Evolutionary conservation across 2,329 filamentous ascomycete species (phyloP).

Genomic region (Didymella keratinophila): DNA sequence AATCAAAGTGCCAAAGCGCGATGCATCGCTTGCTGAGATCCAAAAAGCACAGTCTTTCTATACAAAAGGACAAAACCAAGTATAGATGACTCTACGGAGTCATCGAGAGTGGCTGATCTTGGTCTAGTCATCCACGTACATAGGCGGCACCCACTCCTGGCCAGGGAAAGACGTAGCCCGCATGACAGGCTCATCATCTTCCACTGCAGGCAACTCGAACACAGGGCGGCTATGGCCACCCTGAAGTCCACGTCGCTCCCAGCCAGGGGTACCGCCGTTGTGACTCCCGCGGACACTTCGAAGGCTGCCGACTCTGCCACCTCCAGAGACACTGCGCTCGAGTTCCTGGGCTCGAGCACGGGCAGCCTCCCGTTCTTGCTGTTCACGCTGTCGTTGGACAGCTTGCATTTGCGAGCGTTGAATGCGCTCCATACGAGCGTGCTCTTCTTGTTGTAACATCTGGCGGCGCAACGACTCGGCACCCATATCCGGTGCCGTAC

Average conservation of each 20-base stretch:
- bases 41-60: constrained; percentile 7
- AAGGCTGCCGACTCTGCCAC: constrained; percentile 43
- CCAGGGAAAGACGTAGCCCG: constrained; percentile 73
- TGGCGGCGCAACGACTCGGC: constrained; percentile 47
- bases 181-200: constrained; percentile 65
- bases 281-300: constrained; percentile 41
- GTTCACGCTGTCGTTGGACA: constrained; percentile 32
- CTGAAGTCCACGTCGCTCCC: constrained; percentile 35
- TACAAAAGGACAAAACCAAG: constrained; percentile 1
- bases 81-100: not conserved
- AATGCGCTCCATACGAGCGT: constrained; percentile 43
- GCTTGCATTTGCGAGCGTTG: constrained; percentile 41
- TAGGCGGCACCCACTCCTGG: constrained; percentile 70
- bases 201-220: constrained; percentile 49
- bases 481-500: constrained; percentile 48
- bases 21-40: constrained; percentile 16
- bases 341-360: constrained; percentile 45
- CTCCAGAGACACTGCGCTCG: constrained; percentile 46
- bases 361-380: constrained; percentile 39
- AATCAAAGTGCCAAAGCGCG: constrained; percentile 12
- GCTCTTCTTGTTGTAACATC: constrained; percentile 45
- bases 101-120: not conserved
- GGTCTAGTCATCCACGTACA: constrained; percentile 46
- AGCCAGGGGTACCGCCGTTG: constrained; percentile 35
- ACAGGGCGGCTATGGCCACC: constrained; percentile 35